Conservation (phyloP, 2,329 filamentous ascomycete genomes). For the Alternaria metachromatica region DNA sequence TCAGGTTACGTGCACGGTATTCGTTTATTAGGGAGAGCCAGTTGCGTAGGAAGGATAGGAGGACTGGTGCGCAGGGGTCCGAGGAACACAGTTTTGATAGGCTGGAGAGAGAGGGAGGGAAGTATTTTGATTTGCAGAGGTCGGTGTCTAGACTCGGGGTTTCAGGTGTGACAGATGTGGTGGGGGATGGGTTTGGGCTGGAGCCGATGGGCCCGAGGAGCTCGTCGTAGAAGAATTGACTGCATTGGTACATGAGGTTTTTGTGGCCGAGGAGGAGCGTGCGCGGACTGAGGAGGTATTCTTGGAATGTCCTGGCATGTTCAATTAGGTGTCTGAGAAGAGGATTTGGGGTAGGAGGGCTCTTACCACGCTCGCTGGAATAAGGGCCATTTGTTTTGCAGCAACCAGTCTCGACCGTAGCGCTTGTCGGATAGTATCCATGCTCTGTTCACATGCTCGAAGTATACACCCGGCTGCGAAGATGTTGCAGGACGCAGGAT, state of each 20-base stretch:
- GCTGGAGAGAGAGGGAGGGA: neutral
- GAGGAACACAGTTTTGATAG: neutral
- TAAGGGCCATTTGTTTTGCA: constrained; percentile 13
- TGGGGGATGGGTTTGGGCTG: neutral
- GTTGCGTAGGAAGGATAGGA: neutral
- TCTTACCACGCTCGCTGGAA: constrained; percentile 21
- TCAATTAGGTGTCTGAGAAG: no score
- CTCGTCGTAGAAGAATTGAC: constrained; percentile 14
- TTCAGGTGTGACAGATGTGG: neutral
- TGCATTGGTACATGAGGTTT: constrained; percentile 24
- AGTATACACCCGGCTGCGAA: constrained; percentile 3
- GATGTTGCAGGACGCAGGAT: constrained; percentile 3
- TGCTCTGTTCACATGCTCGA: neutral
- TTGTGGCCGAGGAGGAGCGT: constrained; percentile 17
- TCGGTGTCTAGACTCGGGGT: neutral
- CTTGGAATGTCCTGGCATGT: constrained; percentile 20
- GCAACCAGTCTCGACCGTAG: constrained; percentile 1
- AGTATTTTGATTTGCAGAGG: neutral
- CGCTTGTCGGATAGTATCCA: neutral
- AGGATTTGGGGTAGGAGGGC: neutral
- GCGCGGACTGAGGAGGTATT: constrained; percentile 20
- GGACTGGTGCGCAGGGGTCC: neutral
- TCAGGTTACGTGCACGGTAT: constrained; percentile 5
- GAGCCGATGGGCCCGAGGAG: constrained; percentile 2
- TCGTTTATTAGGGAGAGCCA: constrained; percentile 9